Conservation (phyloP, 140 eudicot species). For the Stevia rebaudiana region DNA sequence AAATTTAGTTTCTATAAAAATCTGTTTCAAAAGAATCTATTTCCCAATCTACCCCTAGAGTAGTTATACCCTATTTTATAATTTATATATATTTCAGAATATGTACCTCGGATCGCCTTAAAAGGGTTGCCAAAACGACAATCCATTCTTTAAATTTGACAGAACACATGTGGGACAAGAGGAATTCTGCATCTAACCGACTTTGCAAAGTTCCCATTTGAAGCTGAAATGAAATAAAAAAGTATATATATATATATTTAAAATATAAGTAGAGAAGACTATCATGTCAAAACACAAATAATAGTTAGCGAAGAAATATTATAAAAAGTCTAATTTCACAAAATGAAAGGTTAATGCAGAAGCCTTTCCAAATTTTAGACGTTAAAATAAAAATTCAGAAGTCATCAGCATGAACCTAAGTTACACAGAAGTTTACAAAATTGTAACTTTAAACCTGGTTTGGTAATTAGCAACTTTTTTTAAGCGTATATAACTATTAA, state of each 20-base stretch:
- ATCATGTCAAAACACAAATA: slow-evolving; percentile 2
- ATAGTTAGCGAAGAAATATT: not conserved
- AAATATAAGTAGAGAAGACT: not conserved
- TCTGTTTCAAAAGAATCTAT: not conserved
- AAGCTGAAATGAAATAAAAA: slow-evolving; percentile 43
- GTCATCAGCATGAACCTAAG: not conserved
- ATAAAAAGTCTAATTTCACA: not conserved
- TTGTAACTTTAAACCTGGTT: slow-evolving; percentile 7
- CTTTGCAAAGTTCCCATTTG: slow-evolving; percentile 90
- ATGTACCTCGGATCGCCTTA: slow-evolving; percentile 85
- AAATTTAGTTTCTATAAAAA: not conserved
- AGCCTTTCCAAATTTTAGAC: not conserved
- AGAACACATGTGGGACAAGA: slow-evolving; percentile 96
- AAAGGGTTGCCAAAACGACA: slow-evolving; percentile 92
- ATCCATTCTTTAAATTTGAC: slow-evolving; percentile 99
- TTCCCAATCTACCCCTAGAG: not conserved
- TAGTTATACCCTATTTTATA: not conserved
- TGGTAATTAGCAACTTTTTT: not conserved
- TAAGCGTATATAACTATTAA: slow-evolving; percentile 3
- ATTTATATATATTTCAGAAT: not conserved
- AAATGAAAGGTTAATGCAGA: slow-evolving; percentile 14
- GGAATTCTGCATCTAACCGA: slow-evolving; percentile 97
- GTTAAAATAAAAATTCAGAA: not conserved
- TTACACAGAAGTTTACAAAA: not conserved
- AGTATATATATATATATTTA: not conserved